Conservation (phyloP, 129 eudicot genomes). For the Scalesia atractyloides region DNA sequence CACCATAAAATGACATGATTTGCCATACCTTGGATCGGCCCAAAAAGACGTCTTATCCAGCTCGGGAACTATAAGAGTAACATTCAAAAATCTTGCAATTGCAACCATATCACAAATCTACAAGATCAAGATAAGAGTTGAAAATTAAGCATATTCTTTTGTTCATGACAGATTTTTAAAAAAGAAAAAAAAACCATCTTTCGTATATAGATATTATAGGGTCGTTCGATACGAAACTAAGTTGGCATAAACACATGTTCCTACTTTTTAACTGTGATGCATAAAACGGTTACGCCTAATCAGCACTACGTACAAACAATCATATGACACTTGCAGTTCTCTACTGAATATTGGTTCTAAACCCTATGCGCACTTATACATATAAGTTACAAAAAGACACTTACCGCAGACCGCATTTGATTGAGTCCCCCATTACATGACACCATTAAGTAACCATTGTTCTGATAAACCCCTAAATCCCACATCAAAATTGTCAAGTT, state of each 20-base stretch:
- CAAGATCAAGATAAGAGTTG: slow-evolving; percentile 11
- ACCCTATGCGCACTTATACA: not conserved
- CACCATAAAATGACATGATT: not conserved
- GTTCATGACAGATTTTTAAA: not conserved
- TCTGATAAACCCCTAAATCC: slow-evolving; percentile 77
- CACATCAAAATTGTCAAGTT: not conserved
- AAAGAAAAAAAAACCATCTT: not conserved
- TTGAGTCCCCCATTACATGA: slow-evolving; percentile 98
- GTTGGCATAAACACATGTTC: too few relatives aligned
- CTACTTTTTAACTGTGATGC: too few relatives aligned
- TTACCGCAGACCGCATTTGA: slow-evolving; percentile 94
- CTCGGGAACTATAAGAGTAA: slow-evolving; percentile 87
- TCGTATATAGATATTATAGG: too few relatives aligned
- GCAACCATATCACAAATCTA: slow-evolving; percentile 99
- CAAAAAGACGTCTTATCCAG: slow-evolving; percentile 95
- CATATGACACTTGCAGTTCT: too few relatives aligned
- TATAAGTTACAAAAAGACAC: slow-evolving; percentile 21
- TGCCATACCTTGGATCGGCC: slow-evolving; percentile 84
- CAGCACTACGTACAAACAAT: too few relatives aligned
- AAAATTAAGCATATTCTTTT: not conserved
- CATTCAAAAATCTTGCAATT: slow-evolving; percentile 86
- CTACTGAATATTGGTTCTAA: too few relatives aligned
- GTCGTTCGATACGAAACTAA: too few relatives aligned
- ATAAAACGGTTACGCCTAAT: too few relatives aligned
- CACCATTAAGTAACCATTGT: slow-evolving; percentile 92